Conservation (phyloP, 306 rosid species). For the Gleditsia sinensis region DNA sequence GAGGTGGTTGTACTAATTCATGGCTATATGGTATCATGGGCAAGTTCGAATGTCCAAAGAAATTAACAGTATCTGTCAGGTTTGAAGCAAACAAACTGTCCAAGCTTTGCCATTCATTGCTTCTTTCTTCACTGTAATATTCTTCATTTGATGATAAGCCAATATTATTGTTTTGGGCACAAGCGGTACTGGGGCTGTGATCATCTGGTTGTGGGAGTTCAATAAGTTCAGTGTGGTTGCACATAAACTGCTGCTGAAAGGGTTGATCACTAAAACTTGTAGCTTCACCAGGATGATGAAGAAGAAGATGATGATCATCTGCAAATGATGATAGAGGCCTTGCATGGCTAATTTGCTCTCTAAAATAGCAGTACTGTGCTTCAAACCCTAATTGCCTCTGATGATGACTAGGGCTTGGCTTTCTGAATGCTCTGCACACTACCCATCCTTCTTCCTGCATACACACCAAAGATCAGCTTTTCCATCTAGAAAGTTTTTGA, state of each 20-base stretch:
- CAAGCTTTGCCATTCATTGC: constrained; percentile 63
- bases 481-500: background rate
- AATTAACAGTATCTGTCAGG: constrained; percentile 30
- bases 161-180: constrained; percentile 29
- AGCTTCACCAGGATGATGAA: constrained; percentile 25
- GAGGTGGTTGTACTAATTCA: constrained; percentile 28
- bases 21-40: constrained; percentile 37
- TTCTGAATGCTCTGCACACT: constrained; percentile 82
- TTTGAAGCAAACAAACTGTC: constrained; percentile 60
- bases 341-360: constrained; percentile 42
- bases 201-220: constrained; percentile 67
- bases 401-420: constrained; percentile 72
- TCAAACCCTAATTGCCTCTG: constrained; percentile 68
- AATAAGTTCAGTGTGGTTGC: constrained; percentile 34
- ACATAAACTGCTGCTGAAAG: constrained; percentile 33
- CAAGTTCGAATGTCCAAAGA: constrained; percentile 39
- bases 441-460: constrained; percentile 99
- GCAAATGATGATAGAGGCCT: constrained; percentile 54
- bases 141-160: constrained; percentile 39
- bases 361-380: constrained; percentile 43
- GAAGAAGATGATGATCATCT: background rate
- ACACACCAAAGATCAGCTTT: background rate
- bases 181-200: constrained; percentile 49
- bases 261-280: constrained; percentile 34
- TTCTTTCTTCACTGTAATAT: constrained; percentile 46